Evolutionary conservation across 2,329 filamentous ascomycete genomes (phyloP).

Genomic region (Calonectria leucothoes): DNA sequence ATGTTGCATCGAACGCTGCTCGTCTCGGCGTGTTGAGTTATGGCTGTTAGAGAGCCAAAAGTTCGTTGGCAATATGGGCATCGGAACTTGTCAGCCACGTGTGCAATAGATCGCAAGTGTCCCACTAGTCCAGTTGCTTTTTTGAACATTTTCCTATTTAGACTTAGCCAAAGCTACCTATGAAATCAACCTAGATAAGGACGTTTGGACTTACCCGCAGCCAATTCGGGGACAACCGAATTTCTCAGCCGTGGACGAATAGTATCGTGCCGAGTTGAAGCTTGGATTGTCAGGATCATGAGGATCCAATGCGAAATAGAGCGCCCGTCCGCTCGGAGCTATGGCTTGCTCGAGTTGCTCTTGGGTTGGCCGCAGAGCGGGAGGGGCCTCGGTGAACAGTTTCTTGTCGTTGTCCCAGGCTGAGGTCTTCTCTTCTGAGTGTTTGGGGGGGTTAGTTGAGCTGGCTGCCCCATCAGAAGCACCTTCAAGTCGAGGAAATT

Average conservation of each 20-base stretch:
- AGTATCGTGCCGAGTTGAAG: constrained; percentile 63
- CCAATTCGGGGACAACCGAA: constrained; percentile 65
- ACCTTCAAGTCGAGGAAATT: constrained; percentile 31
- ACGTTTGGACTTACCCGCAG: constrained; percentile 60
- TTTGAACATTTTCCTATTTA: constrained; percentile 55
- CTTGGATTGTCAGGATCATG: constrained; percentile 59
- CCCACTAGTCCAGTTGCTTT: constrained; percentile 43
- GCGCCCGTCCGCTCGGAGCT: constrained; percentile 21
- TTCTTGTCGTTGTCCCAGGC: constrained; percentile 20
- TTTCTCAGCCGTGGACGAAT: constrained; percentile 51
- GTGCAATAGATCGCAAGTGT: constrained; percentile 57
- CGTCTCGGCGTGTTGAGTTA: constrained; percentile 62
- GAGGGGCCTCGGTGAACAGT: constrained; percentile 40
- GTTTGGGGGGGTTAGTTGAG: background rate
- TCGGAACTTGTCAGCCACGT: constrained; percentile 39
- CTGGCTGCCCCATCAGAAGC: background rate
- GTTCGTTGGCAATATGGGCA: constrained; percentile 59
- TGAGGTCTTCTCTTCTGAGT: constrained; percentile 32
- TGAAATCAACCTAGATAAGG: background rate
- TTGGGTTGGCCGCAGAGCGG: constrained; percentile 30
- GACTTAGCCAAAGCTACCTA: background rate
- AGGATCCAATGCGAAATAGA: constrained; percentile 35
- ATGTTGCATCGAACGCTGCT: constrained; percentile 56
- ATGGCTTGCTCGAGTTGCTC: constrained; percentile 32
- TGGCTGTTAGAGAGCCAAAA: constrained; percentile 55